Conservation (phyloP, 176 grass and related monocot species). For the Chrysopogon serrulatus region DNA sequence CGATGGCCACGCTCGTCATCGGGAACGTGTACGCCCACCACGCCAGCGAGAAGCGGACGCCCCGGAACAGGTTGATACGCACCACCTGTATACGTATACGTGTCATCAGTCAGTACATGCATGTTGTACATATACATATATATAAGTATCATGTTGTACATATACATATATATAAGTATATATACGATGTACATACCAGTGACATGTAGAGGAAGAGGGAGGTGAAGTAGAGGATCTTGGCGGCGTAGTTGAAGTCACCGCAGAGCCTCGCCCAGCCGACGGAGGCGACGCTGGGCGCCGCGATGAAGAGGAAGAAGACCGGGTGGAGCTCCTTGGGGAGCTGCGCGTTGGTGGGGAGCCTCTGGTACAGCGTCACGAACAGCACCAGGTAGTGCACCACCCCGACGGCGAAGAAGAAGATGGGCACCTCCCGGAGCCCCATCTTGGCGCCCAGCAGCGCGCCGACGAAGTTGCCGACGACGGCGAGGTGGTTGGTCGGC, state of each 20-base stretch:
- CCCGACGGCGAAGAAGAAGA: slow-evolving; percentile 73
- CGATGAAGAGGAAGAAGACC: slow-evolving; percentile 77
- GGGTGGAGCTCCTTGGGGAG: slow-evolving; percentile 56
- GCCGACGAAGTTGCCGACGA: slow-evolving; percentile 61
- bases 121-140: neutral
- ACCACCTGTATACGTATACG: neutral
- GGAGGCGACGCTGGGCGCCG: slow-evolving; percentile 48
- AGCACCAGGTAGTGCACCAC: slow-evolving; percentile 66
- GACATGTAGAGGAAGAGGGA: slow-evolving; percentile 58
- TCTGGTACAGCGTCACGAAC: slow-evolving; percentile 25
- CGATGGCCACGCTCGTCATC: neutral
- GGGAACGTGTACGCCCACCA: neutral
- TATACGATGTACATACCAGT: slow-evolving; percentile 11
- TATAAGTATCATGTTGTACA: too few species aligned
- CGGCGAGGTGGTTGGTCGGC: slow-evolving; percentile 52
- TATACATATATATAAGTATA: too few species aligned
- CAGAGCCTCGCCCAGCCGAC: slow-evolving; percentile 57
- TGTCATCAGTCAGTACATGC: neutral
- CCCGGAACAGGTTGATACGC: neutral
- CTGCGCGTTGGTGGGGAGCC: slow-evolving; percentile 56
- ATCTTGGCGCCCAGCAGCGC: slow-evolving; percentile 51
- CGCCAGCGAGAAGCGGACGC: neutral
- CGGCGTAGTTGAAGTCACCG: slow-evolving; percentile 34
- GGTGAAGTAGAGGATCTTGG: slow-evolving; percentile 52
- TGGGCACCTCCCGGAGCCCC: slow-evolving; percentile 50